Evolutionary conservation across 225 moss, liverwort and hornwort species (phyloP).

Genomic region (Physcomitrellopsis africana): DNA sequence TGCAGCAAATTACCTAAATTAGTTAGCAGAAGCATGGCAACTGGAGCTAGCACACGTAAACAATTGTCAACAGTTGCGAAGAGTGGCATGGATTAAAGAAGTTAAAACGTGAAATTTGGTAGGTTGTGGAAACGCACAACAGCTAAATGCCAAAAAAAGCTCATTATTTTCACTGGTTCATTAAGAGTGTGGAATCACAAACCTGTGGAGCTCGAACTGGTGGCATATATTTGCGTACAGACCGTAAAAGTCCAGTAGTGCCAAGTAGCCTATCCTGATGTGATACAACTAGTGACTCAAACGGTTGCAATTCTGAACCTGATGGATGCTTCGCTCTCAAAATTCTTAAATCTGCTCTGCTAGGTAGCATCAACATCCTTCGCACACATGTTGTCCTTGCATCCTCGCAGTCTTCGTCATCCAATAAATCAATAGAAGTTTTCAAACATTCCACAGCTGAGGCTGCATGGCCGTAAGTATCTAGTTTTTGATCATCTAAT

Average conservation of each 20-base stretch:
- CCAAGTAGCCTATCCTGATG: conserved; percentile 69
- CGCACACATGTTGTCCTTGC: conserved; percentile 70
- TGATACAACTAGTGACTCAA: conserved; percentile 72
- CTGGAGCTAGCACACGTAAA: not conserved
- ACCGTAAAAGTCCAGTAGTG: conserved; percentile 66
- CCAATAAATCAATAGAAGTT: conserved; percentile 20
- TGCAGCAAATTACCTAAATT: conserved; percentile 35
- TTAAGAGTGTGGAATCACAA: not conserved
- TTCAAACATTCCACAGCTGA: conserved; percentile 1
- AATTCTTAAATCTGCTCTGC: conserved; percentile 45
- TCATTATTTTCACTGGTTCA: not conserved
- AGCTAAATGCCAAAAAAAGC: not conserved
- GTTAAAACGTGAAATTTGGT: too few relatives aligned
- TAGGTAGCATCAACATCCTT: conserved; percentile 66
- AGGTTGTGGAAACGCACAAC: not conserved
- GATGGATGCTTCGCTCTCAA: conserved; percentile 55
- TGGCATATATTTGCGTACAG: conserved; percentile 78
- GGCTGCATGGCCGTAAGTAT: conserved; percentile 20
- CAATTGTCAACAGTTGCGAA: not conserved
- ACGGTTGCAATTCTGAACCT: conserved; percentile 67
- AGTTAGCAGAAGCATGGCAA: not conserved
- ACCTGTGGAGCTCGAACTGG: conserved; percentile 94
- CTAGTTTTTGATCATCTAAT: conserved; percentile 21
- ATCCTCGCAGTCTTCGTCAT: conserved; percentile 60
- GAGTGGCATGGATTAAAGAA: too few relatives aligned